Percentiles rank a stretch among this genome's conserved stretches.
Conservation (phyloP, 768 basidiomycete genomes). For the Mycena pura region DNA sequence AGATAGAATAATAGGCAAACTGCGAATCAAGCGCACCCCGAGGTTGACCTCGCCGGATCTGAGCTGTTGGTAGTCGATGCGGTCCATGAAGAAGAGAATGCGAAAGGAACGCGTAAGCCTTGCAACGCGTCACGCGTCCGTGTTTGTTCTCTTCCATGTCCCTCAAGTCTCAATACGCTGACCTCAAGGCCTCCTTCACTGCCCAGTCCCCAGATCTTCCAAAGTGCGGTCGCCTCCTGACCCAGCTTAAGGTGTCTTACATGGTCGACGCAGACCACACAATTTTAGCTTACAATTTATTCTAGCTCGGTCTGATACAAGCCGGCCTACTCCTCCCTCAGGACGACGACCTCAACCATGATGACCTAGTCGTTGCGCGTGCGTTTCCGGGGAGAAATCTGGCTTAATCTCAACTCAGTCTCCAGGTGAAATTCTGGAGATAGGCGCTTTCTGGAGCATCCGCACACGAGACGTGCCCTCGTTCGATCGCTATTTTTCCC, state of each 20-base stretch:
- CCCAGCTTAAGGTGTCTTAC: constrained; percentile 89
- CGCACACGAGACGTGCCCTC: constrained; percentile 87
- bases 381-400: constrained; percentile 30
- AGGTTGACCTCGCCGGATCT: constrained; percentile 97
- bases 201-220: constrained; percentile 71
- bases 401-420: not conserved
- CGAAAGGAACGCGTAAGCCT: constrained; percentile 40
- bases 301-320: constrained; percentile 78
- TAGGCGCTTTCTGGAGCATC: constrained; percentile 94
- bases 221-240: constrained; percentile 66
- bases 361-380: constrained; percentile 81
- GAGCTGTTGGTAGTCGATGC: constrained; percentile 84
- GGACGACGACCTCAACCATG: constrained; percentile 60
- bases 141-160: constrained; percentile 27
- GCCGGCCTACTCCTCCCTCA: constrained; percentile 80
- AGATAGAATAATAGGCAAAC: constrained; percentile 5
- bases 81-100: constrained; percentile 53
- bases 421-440: constrained; percentile 92
- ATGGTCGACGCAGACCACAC: not conserved
- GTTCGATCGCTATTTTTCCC: constrained; percentile 94
- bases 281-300: not conserved
- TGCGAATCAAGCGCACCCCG: constrained; percentile 65
- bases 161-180: constrained; percentile 66
- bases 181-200: constrained; percentile 71
- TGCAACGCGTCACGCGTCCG: constrained; percentile 42